Base-by-base conservation (phyloP, 2,329 filamentous ascomycete genomes). In the Cyclaneusma minus region DNA sequence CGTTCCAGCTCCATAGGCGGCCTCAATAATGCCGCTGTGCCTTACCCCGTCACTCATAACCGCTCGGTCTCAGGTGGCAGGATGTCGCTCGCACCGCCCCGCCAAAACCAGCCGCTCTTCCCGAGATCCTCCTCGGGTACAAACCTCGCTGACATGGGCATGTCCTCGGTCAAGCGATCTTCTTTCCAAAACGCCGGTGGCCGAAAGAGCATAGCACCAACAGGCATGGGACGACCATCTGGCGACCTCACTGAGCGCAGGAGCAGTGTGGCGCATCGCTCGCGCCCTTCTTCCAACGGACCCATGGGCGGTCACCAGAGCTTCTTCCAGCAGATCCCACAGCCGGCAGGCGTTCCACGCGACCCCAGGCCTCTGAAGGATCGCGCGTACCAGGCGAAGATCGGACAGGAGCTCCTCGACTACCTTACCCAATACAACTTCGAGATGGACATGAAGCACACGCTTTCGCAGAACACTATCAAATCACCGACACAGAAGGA, bases 401-500 rank as follows among this genome's bases (percentile, higher is more conserved):
- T 98, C 50, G 82, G 78, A 6, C 79, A 89, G 40, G 85, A 98
- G 44, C 55, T 98, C 29, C 58, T 92, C 38, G 89, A 98, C 39
- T 98, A 92, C 47, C 65, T 98, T 46, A 75, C 82, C 1, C 75
- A 85, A 30, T 77, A 94, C 50, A 93, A 94, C 47, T 98, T 95
- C 44, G 89, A 98, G 52, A 73, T 94, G 65, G 85, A 95, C 41
- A 93, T 91, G 75, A 94, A 92, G 54, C 81, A 95, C 49, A 77
- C 73, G 2, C 60, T 98, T n/a, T 81, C 82, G 1, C 77, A 80
- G 36, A 94, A 94, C 42, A 80, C 83, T 5, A 74, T 93, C 47
- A 87, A 82, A 43, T 92, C 82, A 22, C 91, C 89, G 0, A 98
- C 87, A 1, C 87, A 95, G 42, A 98, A 98, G 47, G 89, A 98